A percentile compares a stretch with the other conserved stretches of the same genome.
Evolutionary conservation across 2,329 filamentous ascomycete species (phyloP).

Genomic region (Aspergillus sojae): DNA sequence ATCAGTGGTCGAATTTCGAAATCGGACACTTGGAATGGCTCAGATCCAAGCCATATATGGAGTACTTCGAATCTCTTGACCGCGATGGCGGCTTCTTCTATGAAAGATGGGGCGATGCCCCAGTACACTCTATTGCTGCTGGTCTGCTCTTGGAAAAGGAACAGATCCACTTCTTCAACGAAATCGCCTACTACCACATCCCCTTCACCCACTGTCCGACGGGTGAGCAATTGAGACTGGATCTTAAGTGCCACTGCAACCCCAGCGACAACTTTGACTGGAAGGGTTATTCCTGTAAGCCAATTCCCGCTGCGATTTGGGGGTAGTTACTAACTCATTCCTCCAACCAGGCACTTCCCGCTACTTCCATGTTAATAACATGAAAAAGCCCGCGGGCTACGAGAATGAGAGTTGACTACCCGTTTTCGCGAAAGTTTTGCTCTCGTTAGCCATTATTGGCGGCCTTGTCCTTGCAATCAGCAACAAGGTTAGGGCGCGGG

Average conservation of each 20-base stretch:
- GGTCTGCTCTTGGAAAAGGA: constrained; percentile 85
- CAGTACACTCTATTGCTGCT: constrained; percentile 96
- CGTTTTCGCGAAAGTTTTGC: constrained; percentile 24
- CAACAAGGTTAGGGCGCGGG: constrained; percentile 10
- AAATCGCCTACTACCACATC: constrained; percentile 97
- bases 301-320: background rate
- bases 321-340: constrained; percentile 1
- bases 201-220: constrained; percentile 98
- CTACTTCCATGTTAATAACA: constrained; percentile 80
- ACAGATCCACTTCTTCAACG: constrained; percentile 97
- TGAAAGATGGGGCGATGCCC: constrained; percentile 96
- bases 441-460: constrained; percentile 15
- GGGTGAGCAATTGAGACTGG: constrained; percentile 77
- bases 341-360: constrained; percentile 71
- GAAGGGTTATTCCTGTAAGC: constrained; percentile 96
- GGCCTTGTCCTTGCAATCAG: constrained; percentile 15
- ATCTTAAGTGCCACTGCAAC: constrained; percentile 92
- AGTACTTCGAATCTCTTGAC: constrained; percentile 89
- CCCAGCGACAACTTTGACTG: constrained; percentile 98
- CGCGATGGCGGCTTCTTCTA: constrained; percentile 97
- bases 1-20: constrained; percentile 97
- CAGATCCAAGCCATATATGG: constrained; percentile 81
- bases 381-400: constrained; percentile 83
- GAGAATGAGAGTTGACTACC: constrained; percentile 64
- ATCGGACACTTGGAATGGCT: constrained; percentile 94